Percentiles rank a stretch among this genome's conserved stretches.
These are phyloP conservation scores for Murraya koenigii DNA, from an alignment of 345 rosid genomes.

Conservation along the genomic window DNA sequence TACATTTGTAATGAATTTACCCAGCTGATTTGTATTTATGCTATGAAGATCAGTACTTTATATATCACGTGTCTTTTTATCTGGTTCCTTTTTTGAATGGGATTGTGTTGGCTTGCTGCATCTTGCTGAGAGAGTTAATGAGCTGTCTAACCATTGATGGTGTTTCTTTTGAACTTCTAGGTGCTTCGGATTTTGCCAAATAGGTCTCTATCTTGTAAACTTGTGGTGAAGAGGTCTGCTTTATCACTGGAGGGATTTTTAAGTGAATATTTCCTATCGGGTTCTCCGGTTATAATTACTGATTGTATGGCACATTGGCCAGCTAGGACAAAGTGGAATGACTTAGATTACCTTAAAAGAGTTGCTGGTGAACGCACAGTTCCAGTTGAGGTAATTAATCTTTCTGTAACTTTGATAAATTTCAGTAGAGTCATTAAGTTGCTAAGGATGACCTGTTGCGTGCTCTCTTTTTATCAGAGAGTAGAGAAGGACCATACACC, in stretches of 20 bases:
- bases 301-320: slow-evolving; percentile 97
- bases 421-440: neutral
- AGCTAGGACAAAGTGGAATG: slow-evolving; percentile 84
- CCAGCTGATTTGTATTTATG: neutral
- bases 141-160: neutral
- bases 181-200: slow-evolving; percentile 55
- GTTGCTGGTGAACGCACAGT: slow-evolving; percentile 92
- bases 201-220: slow-evolving; percentile 55
- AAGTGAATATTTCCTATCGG: slow-evolving; percentile 57
- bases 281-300: slow-evolving; percentile 78
- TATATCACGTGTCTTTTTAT: neutral
- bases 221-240: slow-evolving; percentile 71
- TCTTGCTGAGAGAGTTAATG: neutral
- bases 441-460: neutral
- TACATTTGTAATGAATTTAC: too few species aligned
- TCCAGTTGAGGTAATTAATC: slow-evolving; percentile 89
- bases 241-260: slow-evolving; percentile 85
- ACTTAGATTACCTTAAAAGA: slow-evolving; percentile 62
- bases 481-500: neutral
- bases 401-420: slow-evolving; percentile 7
- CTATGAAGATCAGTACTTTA: neutral
- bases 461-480: neutral
- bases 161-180: slow-evolving; percentile 33
- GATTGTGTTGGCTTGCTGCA: neutral
- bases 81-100: neutral